Percentiles rank a stretch among this genome's conserved stretches.
Conservation (phyloP, 345 rosid genomes). For the Aegle marmelos region DNA sequence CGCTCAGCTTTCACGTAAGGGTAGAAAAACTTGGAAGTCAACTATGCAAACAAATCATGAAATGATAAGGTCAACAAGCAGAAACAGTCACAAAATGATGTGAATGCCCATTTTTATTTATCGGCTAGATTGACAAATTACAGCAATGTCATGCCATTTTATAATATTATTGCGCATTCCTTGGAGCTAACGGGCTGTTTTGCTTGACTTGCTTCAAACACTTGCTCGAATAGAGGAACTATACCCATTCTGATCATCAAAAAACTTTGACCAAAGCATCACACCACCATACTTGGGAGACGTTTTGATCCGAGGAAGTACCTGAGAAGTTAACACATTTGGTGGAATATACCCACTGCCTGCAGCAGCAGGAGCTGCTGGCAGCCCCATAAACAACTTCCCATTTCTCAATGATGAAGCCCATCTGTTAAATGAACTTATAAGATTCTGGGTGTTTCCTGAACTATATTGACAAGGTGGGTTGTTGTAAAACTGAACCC, state of each 20-base stretch:
- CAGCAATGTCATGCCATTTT: not conserved
- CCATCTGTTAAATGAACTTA: slow-evolving; percentile 56
- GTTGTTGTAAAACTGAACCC: slow-evolving; percentile 68
- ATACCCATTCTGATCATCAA: slow-evolving; percentile 49
- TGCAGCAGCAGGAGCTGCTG: slow-evolving; percentile 55
- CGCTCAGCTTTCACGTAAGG: too few species aligned
- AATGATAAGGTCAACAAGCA: not conserved
- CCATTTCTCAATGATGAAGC: slow-evolving; percentile 33
- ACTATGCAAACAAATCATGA: not conserved
- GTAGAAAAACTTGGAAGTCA: not conserved
- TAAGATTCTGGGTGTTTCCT: slow-evolving; percentile 28
- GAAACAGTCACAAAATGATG: not conserved
- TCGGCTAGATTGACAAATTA: not conserved
- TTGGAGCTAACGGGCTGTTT: not conserved
- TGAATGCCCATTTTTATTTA: not conserved
- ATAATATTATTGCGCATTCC: not conserved
- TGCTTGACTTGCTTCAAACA: slow-evolving; percentile 29
- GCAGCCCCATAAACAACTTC: slow-evolving; percentile 49
- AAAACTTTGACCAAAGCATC: slow-evolving; percentile 63
- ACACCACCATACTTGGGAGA: slow-evolving; percentile 56
- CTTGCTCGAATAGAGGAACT: slow-evolving; percentile 36
- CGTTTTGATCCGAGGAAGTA: slow-evolving; percentile 43
- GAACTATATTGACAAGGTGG: slow-evolving; percentile 47
- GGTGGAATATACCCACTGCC: slow-evolving; percentile 55
- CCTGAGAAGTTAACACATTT: slow-evolving; percentile 29